phyloP scores from a whole-genome alignment of 1,284 basidiomycete genomes.

The Meira miltonrushii region DNA sequence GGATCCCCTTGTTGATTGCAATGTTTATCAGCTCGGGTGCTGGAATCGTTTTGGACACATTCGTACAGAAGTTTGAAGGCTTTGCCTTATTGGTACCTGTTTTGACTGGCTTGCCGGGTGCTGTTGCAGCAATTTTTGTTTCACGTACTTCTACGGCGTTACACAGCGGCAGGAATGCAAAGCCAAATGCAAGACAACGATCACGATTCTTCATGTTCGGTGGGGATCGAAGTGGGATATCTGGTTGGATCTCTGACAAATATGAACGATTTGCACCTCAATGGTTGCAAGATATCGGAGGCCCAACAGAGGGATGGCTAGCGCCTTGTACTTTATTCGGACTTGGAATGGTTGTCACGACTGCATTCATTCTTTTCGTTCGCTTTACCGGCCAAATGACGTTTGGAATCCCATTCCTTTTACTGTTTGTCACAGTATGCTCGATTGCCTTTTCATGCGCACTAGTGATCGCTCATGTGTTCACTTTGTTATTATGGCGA shows the following conservation, averaged over 20 bases:
- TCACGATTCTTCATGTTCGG: too few relatives aligned
- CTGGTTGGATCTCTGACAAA: too few relatives aligned
- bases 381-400: slow-evolving; percentile 27
- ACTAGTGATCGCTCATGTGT: slow-evolving; percentile 63
- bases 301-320: slow-evolving; percentile 41
- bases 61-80: slow-evolving; percentile 77
- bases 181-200: background rate
- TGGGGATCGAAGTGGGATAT: too few relatives aligned
- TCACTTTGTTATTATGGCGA: slow-evolving; percentile 78
- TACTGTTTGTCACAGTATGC: slow-evolving; percentile 21
- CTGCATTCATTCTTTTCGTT: slow-evolving; percentile 33
- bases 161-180: slow-evolving; percentile 56
- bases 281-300: slow-evolving; percentile 16
- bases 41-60: slow-evolving; percentile 82
- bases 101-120: slow-evolving; percentile 67
- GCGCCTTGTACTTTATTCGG: slow-evolving; percentile 35
- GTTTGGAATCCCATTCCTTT: slow-evolving; percentile 40
- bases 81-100: slow-evolving; percentile 84
- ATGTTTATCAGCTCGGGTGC: slow-evolving; percentile 88
- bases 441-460: slow-evolving; percentile 56
- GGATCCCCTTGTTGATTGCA: slow-evolving; percentile 82
- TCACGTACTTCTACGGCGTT: slow-evolving; percentile 81
- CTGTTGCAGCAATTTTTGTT: slow-evolving; percentile 83
- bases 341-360: slow-evolving; percentile 32
- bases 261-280: slow-evolving; percentile 8